A percentile compares a stretch with the other conserved stretches of the same genome.
Conservation (phyloP, 129 eudicot species). For the Chrysanthemum lavandulifolium region DNA sequence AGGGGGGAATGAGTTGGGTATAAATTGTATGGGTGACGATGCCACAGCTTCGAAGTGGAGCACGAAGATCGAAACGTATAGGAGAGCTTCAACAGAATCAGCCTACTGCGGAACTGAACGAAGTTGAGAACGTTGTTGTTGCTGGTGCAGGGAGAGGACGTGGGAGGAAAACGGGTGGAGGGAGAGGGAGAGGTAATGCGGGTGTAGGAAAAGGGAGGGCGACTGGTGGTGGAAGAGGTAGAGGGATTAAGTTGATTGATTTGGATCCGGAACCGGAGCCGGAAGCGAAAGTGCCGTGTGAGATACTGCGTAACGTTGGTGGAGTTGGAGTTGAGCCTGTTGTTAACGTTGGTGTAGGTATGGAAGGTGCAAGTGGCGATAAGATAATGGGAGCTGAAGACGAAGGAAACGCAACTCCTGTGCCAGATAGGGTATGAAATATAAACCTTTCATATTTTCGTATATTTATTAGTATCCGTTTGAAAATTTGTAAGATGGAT, state of each 20-base stretch:
- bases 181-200: constrained; percentile 87
- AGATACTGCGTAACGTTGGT: constrained; percentile 52
- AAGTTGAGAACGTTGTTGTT: constrained; percentile 52
- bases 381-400: constrained; percentile 83
- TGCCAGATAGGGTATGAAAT: constrained; percentile 83
- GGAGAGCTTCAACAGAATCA: constrained; percentile 85
- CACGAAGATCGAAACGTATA: constrained; percentile 97
- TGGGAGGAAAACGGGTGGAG: constrained; percentile 75
- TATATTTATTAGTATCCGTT: no score
- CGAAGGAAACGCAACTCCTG: constrained; percentile 75
- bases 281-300: constrained; percentile 52
- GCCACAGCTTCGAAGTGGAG: constrained; percentile 99
- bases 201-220: constrained; percentile 70
- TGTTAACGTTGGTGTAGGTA: constrained; percentile 57
- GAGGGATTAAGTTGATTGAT: constrained; percentile 86
- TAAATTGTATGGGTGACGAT: constrained; percentile 97
- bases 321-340: constrained; percentile 54
- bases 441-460: not conserved
- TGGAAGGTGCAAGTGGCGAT: constrained; percentile 91
- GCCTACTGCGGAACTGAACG: constrained; percentile 64
- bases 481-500: not conserved
- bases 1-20: constrained; percentile 50
- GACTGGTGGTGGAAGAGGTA: constrained; percentile 82
- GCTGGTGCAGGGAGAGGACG: constrained; percentile 61
- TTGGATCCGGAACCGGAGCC: constrained; percentile 85